Evolutionary conservation across 495 filamentous ascomycete genomes (phyloP).

Genomic region (Neurospora hispaniola): DNA sequence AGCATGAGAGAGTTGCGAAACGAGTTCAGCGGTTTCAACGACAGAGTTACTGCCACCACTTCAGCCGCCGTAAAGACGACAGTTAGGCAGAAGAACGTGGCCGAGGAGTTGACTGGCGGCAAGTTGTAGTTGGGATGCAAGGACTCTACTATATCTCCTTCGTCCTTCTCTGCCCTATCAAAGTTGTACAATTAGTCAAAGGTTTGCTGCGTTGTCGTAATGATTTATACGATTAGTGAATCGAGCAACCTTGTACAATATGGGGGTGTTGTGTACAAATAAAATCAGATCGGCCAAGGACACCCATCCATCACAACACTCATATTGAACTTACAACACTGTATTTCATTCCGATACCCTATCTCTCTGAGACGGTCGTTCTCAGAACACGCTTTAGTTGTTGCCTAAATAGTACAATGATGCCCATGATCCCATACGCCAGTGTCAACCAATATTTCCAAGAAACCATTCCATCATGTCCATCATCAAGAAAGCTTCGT

Average conservation of each 20-base stretch:
- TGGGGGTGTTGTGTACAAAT: conserved; percentile 14
- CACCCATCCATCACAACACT: background rate
- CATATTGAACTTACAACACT: background rate
- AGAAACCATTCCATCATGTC: background rate
- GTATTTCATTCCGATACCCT: background rate
- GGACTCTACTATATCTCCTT: background rate
- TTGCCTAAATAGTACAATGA: background rate
- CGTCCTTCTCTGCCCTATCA: background rate
- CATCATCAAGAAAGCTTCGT: background rate
- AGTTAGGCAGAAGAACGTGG: conserved; percentile 31
- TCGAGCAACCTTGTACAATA: background rate
- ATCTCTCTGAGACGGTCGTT: background rate
- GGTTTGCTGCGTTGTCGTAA: background rate
- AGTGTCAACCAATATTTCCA: background rate
- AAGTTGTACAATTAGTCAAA: background rate
- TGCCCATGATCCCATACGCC: background rate
- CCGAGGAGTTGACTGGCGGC: conserved; percentile 40
- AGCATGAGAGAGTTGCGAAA: conserved; percentile 21
- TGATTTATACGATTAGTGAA: background rate
- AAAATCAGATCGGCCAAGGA: conserved; percentile 9
- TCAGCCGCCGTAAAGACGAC: conserved; percentile 15
- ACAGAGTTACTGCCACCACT: conserved; percentile 8
- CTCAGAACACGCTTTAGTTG: background rate
- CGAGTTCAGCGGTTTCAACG: conserved; percentile 13
- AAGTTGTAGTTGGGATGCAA: conserved; percentile 23